Evolutionary conservation across 1,284 basidiomycete species (phyloP).

Genomic region (Sanguinoderma infundibulare): DNA sequence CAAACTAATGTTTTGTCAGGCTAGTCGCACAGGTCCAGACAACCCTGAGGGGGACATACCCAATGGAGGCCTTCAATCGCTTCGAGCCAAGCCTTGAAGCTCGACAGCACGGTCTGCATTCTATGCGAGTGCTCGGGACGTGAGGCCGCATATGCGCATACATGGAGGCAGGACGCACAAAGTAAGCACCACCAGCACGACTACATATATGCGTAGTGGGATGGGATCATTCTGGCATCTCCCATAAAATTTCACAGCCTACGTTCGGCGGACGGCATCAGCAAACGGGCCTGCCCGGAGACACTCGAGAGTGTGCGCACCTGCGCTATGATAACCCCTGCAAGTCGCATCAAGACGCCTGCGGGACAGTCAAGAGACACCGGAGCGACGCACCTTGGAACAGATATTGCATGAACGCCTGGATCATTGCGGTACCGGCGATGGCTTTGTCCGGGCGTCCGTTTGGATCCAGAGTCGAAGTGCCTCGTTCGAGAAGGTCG

Average conservation of each 20-base stretch:
- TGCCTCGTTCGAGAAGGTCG: not conserved
- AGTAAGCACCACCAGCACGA: conserved; percentile 43
- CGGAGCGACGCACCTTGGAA: conserved; percentile 24
- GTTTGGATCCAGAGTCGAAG: not conserved
- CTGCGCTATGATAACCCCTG: conserved; percentile 48
- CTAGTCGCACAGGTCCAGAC: not conserved
- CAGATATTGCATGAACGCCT: conserved; percentile 30
- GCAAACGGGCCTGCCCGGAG: not conserved
- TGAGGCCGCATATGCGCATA: too few species aligned
- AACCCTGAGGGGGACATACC: conserved; percentile 34
- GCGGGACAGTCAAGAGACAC: not conserved
- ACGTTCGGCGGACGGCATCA: conserved; percentile 27
- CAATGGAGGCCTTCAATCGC: conserved; percentile 42
- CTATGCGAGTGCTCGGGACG: conserved; percentile 32
- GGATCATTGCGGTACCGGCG: conserved; percentile 26
- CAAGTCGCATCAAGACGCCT: not conserved
- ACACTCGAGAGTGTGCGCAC: not conserved
- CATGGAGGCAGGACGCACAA: conserved; percentile 39
- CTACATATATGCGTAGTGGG: conserved; percentile 46
- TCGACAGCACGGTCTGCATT: conserved; percentile 50
- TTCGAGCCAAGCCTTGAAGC: conserved; percentile 53
- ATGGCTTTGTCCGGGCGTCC: conserved; percentile 19
- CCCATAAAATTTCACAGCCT: conserved; percentile 50
- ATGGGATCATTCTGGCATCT: conserved; percentile 47
- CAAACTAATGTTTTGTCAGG: conserved; percentile 35